phyloP scores from a whole-genome alignment of 768 basidiomycete genomes.

The Mycena venus region DNA sequence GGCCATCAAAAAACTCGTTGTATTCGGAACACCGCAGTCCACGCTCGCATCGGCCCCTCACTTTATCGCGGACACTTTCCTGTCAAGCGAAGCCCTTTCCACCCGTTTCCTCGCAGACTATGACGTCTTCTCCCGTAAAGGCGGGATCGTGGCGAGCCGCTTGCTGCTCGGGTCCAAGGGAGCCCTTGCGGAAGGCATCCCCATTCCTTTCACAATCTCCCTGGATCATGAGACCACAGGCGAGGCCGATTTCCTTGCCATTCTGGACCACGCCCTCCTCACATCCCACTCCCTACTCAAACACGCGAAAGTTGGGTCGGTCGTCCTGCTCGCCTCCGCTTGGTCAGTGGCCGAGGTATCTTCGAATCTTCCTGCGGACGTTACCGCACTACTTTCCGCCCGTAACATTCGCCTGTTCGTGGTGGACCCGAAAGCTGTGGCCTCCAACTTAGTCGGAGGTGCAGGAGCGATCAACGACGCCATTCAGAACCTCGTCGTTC shows the following conservation, averaged over 20 bases:
- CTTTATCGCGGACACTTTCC: conserved; percentile 71
- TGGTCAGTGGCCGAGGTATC: conserved; percentile 85
- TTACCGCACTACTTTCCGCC: conserved; percentile 59
- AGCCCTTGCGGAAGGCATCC: conserved; percentile 53
- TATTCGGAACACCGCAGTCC: conserved; percentile 73
- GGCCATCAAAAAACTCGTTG: conserved; percentile 69
- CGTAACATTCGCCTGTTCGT: conserved; percentile 70
- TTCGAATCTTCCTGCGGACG: conserved; percentile 71
- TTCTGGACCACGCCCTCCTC: conserved; percentile 83
- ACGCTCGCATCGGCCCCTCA: conserved; percentile 69
- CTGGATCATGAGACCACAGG: conserved; percentile 61
- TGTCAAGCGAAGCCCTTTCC: conserved; percentile 61
- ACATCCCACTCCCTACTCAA: conserved; percentile 82
- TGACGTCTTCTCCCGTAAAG: conserved; percentile 82
- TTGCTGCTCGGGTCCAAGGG: conserved; percentile 72
- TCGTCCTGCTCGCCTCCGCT: conserved; percentile 79
- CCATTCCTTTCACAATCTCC: conserved; percentile 71
- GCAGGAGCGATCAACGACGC: conserved; percentile 53
- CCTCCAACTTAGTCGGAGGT: conserved; percentile 54
- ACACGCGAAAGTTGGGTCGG: conserved; percentile 74
- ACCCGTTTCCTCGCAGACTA: conserved; percentile 76
- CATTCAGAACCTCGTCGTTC: conserved; percentile 70
- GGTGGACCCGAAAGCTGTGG: conserved; percentile 70
- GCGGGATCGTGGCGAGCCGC: conserved; percentile 77
- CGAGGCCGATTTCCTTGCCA: conserved; percentile 75